Base-by-base conservation (phyloP, 2,329 filamentous ascomycete genomes). In the Colletotrichum ledebouriae region DNA sequence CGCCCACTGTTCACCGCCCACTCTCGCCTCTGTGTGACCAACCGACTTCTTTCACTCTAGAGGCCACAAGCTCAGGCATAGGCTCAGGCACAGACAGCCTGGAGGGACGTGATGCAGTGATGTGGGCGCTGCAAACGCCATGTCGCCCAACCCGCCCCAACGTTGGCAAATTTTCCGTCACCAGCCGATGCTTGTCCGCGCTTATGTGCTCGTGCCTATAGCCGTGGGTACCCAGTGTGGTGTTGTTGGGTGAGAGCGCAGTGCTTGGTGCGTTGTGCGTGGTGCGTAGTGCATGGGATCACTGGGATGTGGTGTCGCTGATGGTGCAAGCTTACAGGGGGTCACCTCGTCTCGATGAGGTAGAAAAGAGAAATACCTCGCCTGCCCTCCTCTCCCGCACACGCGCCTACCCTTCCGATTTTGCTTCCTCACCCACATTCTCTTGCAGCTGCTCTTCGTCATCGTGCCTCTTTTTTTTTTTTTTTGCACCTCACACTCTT, bases 351-450 rank as follows among this genome's bases (percentile, higher is more conserved):
- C 29, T 29, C 29, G 29, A 29, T 29, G 29, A 29, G 6, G 41
- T 39, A 62, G 67, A 69, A 69, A 46, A 39, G 63, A 69, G 67
- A 63, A 69, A 69, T 69, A 63, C 67, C 67, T 62, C 63, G 66
- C 58, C 67, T 42, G 37, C 52, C 63, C 66, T 57, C 57, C 52
- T 55, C 52, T 7, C 7, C 25, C 29, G 7, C 29, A 29, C 66
- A 39, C 50, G 37, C 55, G 41, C 13, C 42, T 47, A 55, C 59
- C 37, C 64, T 44, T 50, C 59, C 44, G 52, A 58, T 52, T 42
- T 64, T 52, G 50, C 62, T 39, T 67, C 33, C 47, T 34, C 57
- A 63, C 46, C 67, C 67, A 69, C 67, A 59, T 33, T 69, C 67
- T 62, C 67, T 69, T 68, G 63, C 63, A 37, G 41, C 44, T 69